phyloP scores from a whole-genome alignment of 2,329 filamentous ascomycete genomes.

The Bimuria novae-zelandiae region DNA sequence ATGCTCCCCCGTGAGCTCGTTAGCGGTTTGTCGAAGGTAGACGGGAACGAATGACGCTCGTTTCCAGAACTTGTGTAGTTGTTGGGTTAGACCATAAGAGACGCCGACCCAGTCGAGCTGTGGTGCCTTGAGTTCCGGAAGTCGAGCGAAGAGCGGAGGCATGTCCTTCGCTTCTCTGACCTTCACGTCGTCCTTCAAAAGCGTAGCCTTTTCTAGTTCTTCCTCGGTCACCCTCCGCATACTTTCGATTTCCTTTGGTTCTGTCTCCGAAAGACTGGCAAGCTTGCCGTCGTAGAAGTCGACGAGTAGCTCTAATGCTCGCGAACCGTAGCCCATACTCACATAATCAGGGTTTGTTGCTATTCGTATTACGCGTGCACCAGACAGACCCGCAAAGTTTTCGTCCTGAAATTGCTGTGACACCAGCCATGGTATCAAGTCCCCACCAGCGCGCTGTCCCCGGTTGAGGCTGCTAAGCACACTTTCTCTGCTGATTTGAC shows the following conservation, averaged over 20 bases:
- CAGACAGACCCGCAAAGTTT: slow-evolving; percentile 91
- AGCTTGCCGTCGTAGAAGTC: slow-evolving; percentile 98
- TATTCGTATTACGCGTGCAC: slow-evolving; percentile 89
- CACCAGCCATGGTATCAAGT: slow-evolving; percentile 96
- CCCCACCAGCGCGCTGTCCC: slow-evolving; percentile 85
- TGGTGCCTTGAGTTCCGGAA: slow-evolving; percentile 80
- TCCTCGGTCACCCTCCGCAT: slow-evolving; percentile 81
- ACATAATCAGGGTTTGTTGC: slow-evolving; percentile 95
- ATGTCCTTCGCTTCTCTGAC: slow-evolving; percentile 88
- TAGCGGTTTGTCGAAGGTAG: slow-evolving; percentile 92
- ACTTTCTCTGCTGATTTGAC: slow-evolving; percentile 90
- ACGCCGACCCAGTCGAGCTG: slow-evolving; percentile 91
- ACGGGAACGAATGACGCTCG: slow-evolving; percentile 83
- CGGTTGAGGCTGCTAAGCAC: slow-evolving; percentile 87
- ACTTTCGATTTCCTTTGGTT: slow-evolving; percentile 58
- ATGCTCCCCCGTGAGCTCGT: slow-evolving; percentile 95
- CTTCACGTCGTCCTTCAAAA: slow-evolving; percentile 86
- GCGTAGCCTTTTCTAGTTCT: slow-evolving; percentile 74
- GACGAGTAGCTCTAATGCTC: slow-evolving; percentile 81
- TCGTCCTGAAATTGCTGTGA: slow-evolving; percentile 98
- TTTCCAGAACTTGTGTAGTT: slow-evolving; percentile 97
- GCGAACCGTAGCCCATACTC: slow-evolving; percentile 90
- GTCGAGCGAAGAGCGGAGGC: slow-evolving; percentile 88
- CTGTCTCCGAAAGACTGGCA: slow-evolving; percentile 76
- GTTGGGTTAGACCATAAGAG: slow-evolving; percentile 86